A percentile compares a stretch with the other conserved stretches of the same genome.
Evolutionary conservation across 345 rosid genomes (phyloP).

Genomic region (Bretschneidera sinensis): DNA sequence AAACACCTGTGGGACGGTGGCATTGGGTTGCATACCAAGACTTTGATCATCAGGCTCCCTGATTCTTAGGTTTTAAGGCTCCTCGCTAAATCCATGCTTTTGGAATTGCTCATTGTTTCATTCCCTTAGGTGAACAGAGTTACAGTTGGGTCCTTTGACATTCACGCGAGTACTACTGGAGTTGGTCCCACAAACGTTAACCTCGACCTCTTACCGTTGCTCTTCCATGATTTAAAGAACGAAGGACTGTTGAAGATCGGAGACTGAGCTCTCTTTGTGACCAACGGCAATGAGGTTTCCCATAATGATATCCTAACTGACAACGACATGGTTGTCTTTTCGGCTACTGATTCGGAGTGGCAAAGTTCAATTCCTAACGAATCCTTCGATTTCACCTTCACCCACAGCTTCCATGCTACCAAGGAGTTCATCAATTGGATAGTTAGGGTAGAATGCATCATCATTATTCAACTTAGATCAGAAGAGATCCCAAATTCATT

Average conservation of each 20-base stretch:
- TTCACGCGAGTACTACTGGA: too few relatives aligned
- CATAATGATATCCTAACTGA: conserved; percentile 23
- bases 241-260: conserved; percentile 49
- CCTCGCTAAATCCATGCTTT: conserved; percentile 32
- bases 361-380: conserved; percentile 32
- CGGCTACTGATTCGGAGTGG: conserved; percentile 34
- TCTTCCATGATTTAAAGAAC: conserved; percentile 47
- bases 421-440: conserved; percentile 47
- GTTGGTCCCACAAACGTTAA: conserved; percentile 8
- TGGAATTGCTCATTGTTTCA: conserved; percentile 40
- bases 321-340: conserved; percentile 33
- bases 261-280: conserved; percentile 38
- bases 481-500: conserved; percentile 24
- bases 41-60: conserved; percentile 37
- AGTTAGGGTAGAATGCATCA: conserved; percentile 60
- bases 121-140: conserved; percentile 33
- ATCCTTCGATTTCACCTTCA: conserved; percentile 46
- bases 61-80: conserved; percentile 29
- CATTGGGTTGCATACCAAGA: conserved; percentile 27
- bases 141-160: too few relatives aligned
- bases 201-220: conserved; percentile 26
- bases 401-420: conserved; percentile 25
- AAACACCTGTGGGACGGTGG: conserved; percentile 22
- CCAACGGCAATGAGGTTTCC: conserved; percentile 25
- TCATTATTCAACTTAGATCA: conserved; percentile 33